Evolutionary conservation across 1,139 yeast species (phyloP), one percentile per base, ranked within the genome.

Genomic region (Arxiozyma heterogenica): DNA sequence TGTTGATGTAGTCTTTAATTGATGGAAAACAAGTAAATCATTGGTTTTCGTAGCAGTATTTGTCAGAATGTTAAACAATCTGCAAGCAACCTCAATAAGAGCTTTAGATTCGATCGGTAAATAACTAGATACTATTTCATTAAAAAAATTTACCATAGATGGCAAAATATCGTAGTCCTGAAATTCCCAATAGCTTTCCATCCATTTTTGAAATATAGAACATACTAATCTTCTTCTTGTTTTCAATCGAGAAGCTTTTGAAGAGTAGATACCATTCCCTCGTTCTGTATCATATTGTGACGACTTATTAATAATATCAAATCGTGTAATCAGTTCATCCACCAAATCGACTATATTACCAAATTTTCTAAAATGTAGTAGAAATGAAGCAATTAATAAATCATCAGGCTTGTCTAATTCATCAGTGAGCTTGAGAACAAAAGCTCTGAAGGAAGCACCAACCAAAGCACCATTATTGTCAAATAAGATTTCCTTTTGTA

Each of bases 171-270:
- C 73, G 57, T 78, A 79, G 65, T 89, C 96, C 17, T 73, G 76
- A 54, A 76, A 80, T 60, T 82, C 80, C 96, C 96, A 91, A 66
- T 85, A 89, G 53, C 93, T 84, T 68, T 88, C 95, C 69, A 90
- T 71, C 98, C 98, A 91, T 51, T 82, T 73, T 64, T 82, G 86
- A 63, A 89, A 81, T 69, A 86, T 75, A 61, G 79, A 81, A 59
- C 84, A 81, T 46, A 88, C 81, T 53, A 84, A 71, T 57, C 82
- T 79, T 63, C 95, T 75, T 65, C 95, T 76, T 59, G 78, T 82
- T 62, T 83, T 82, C 52, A 84, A 63, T 55, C 77, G 75, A 22
- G 82, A 73, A 58, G 81, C 80, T 59, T 71, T 58, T 38, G 77
- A 68, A 15, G 77, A 70, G 58, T 75, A 77, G 20, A 73, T 69